phyloP scores from a whole-genome alignment of 164 flowering plant species.

The Piper longum region DNA sequence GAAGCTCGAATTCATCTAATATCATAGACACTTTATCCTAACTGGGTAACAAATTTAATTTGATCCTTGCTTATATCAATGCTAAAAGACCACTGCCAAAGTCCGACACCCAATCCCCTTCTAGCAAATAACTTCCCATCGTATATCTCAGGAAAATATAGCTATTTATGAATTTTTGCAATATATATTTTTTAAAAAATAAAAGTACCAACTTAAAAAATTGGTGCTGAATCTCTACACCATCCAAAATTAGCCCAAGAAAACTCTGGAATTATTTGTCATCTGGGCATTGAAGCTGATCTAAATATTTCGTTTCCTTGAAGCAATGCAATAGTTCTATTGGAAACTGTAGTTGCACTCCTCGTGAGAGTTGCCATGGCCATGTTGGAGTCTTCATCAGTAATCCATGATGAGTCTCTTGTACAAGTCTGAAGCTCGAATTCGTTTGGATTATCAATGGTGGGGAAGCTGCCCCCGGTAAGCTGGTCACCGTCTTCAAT shows the following conservation, averaged over 20 bases:
- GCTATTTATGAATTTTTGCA: not conserved
- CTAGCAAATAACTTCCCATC: not conserved
- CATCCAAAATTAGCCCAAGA: too few relatives aligned
- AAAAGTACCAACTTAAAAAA: not conserved
- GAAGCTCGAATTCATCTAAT: too few relatives aligned
- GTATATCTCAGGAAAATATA: not conserved
- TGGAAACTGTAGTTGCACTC: conserved; percentile 42
- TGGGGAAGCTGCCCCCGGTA: conserved; percentile 18
- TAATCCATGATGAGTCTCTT: conserved; percentile 14
- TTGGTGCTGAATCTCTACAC: not conserved
- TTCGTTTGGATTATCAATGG: conserved; percentile 7
- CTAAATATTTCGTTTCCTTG: conserved; percentile 19
- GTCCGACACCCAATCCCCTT: not conserved
- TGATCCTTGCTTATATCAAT: too few relatives aligned
- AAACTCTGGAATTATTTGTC: not conserved
- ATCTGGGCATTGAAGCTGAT: conserved; percentile 56
- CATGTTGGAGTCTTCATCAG: conserved; percentile 48
- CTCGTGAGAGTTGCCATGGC: conserved; percentile 63
- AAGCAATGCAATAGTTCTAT: conserved; percentile 4
- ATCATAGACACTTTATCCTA: too few relatives aligned
- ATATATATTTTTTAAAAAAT: not conserved
- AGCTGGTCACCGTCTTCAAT: conserved; percentile 57
- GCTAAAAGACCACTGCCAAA: not conserved
- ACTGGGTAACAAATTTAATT: too few relatives aligned
- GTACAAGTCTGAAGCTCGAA: conserved; percentile 55